phyloP scores from a whole-genome alignment of 2,329 filamentous ascomycete genomes.

The Cryphonectria carpinicola region DNA sequence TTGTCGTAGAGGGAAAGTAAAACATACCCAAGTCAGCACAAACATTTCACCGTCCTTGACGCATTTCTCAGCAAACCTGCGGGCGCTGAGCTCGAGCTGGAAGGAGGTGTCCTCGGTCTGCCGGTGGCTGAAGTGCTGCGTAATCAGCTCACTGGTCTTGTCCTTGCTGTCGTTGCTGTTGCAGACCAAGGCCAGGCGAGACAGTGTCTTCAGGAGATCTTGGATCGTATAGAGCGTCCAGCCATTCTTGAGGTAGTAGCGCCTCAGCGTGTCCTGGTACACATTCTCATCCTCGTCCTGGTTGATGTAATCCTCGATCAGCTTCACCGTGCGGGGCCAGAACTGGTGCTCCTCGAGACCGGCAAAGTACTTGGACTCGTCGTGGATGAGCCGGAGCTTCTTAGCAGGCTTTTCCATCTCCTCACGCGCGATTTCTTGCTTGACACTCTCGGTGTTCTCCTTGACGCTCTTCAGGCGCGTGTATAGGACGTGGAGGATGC shows the following conservation, averaged over 20 bases:
- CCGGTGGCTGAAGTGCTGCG: constrained; percentile 82
- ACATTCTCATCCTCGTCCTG: constrained; percentile 76
- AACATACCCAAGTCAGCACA: constrained; percentile 84
- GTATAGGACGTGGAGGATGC: constrained; percentile 90
- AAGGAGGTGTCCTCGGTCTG: constrained; percentile 85
- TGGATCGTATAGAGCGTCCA: constrained; percentile 95
- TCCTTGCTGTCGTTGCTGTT: constrained; percentile 88
- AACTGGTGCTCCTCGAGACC: constrained; percentile 67
- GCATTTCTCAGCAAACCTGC: constrained; percentile 90
- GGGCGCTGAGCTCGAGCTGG: constrained; percentile 84
- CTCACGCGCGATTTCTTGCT: constrained; percentile 73
- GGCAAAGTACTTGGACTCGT: constrained; percentile 78
- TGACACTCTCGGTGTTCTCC: constrained; percentile 72
- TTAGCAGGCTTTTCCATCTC: constrained; percentile 79
- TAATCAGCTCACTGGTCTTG: constrained; percentile 88
- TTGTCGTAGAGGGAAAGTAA: neutral
- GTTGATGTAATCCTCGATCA: constrained; percentile 85
- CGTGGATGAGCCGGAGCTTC: constrained; percentile 82
- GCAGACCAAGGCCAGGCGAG: constrained; percentile 80
- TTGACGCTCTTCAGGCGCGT: constrained; percentile 83
- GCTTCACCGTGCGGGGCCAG: constrained; percentile 81
- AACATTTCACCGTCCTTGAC: constrained; percentile 93
- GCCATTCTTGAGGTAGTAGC: constrained; percentile 87
- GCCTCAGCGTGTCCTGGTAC: constrained; percentile 87
- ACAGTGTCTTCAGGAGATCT: constrained; percentile 81